Evolutionary conservation across 768 basidiomycete genomes (phyloP).

Genomic region (Rhizopogon sp.): DNA sequence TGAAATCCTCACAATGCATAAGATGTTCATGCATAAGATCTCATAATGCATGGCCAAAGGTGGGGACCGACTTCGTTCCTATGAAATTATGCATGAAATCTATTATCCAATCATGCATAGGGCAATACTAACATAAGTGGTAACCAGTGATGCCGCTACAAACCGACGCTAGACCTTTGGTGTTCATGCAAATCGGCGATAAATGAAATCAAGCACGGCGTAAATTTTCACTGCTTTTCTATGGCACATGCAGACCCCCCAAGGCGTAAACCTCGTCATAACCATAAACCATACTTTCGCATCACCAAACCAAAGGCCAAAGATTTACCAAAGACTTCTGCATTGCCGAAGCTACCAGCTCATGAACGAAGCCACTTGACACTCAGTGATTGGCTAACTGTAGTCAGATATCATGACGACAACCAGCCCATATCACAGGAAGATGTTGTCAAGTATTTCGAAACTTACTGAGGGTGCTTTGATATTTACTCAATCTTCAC

Average conservation of each 20-base stretch:
- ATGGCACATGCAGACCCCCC: no score
- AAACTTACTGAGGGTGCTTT: slow-evolving; percentile 1
- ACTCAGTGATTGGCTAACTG: slow-evolving; percentile 6
- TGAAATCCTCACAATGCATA: slow-evolving; percentile 6
- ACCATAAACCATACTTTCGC: not conserved
- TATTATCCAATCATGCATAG: not conserved
- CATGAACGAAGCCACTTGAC: not conserved
- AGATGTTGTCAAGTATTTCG: slow-evolving; percentile 2
- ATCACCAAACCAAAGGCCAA: no score
- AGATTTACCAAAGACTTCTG: no score
- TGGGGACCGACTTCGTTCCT: slow-evolving; percentile 1
- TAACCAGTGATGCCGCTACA: no score
- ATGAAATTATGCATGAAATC: slow-evolving; percentile 6
- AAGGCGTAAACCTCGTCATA: no score
- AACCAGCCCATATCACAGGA: not conserved
- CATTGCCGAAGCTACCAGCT: no score
- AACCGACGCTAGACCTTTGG: no score
- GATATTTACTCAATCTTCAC: slow-evolving; percentile 1
- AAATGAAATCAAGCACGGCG: no score
- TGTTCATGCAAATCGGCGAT: no score
- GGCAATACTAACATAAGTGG: no score
- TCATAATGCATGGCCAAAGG: slow-evolving; percentile 2
- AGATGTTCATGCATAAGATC: slow-evolving; percentile 4
- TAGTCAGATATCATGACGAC: slow-evolving; percentile 1
- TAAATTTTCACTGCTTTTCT: no score